Evolutionary conservation across 208 protist genomes (phyloP).

Genomic region (Angomonas desouzai): DNA sequence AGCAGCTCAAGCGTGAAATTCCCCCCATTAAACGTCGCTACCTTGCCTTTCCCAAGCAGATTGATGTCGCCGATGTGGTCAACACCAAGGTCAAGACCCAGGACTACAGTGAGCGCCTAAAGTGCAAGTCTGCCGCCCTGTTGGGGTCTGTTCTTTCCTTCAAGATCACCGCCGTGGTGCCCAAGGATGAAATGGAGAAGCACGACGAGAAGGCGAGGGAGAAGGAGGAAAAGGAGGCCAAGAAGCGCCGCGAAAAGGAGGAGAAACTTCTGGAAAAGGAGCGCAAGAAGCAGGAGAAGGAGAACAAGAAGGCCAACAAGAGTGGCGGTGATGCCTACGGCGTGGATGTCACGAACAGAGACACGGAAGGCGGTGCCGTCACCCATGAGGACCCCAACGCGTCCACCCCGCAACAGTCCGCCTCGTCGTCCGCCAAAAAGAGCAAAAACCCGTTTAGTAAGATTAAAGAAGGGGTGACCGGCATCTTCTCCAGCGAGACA

Average conservation of each 20-base stretch:
- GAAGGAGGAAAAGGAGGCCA: slow-evolving; percentile 41
- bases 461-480: slow-evolving; percentile 15
- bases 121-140: slow-evolving; percentile 30
- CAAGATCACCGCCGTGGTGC: slow-evolving; percentile 28
- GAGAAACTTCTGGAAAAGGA: slow-evolving; percentile 26
- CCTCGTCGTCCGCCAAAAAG: slow-evolving; percentile 22
- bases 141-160: slow-evolving; percentile 34
- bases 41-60: slow-evolving; percentile 35
- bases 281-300: slow-evolving; percentile 18
- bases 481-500: slow-evolving; percentile 27
- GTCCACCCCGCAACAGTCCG: neutral
- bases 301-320: slow-evolving; percentile 11
- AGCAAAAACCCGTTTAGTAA: neutral
- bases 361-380: neutral
- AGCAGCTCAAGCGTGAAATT: slow-evolving; percentile 24
- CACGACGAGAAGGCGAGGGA: slow-evolving; percentile 34
- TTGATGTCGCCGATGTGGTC: slow-evolving; percentile 32
- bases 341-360: slow-evolving; percentile 20
- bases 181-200: slow-evolving; percentile 24
- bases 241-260: slow-evolving; percentile 33
- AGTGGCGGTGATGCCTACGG: slow-evolving; percentile 20
- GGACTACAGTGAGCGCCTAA: slow-evolving; percentile 31
- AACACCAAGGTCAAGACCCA: slow-evolving; percentile 31
- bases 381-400: neutral
- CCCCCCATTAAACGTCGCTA: slow-evolving; percentile 34